Base-by-base conservation (phyloP, 2,329 filamentous ascomycete species). In the Lachnum nothofagi region DNA sequence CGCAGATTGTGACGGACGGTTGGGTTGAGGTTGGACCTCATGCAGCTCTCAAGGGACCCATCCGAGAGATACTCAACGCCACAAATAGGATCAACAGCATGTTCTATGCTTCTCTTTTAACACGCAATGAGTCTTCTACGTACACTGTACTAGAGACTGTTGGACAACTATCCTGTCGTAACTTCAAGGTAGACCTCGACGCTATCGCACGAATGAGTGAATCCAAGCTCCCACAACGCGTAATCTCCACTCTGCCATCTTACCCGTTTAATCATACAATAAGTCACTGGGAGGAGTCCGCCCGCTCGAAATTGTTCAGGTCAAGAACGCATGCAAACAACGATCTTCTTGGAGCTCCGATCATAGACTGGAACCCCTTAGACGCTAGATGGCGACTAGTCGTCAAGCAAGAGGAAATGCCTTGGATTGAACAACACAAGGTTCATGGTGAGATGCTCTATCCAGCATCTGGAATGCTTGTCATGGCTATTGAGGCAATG, bases 371-470 rank as follows among this genome's bases (percentile, higher is more conserved):
- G 25, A 29, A 29, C 25, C 25, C 25, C 6, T 6, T 29, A 12
- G 25, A 29, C 6, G 25, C 25, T 29, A 29, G 25, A 29, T 29
- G 25, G 25, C 25, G 25, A 6, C 6, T 6, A 6, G 12, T 29
- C 6, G 6, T 29, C 12, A 6, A 12, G 6, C 25, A 6, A 12
- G 12, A 12, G 6, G 25, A 29, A 12, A 29, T 29, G 25, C 25
- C 25, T 29, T 29, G 25, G 25, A 29, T 29, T 20, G 38, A 1
- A 29, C 57, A 5, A 48, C 54, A 1, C 52, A 65, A 29, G 39
- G 53, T 1, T 55, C 57, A 9, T 67, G 64, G 65, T 16, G 67
- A 46, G 2, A 47, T 60, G 12, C 46, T 66, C 1, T 66, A 61
- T 40, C 65, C 65, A 2, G 55, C 27, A 6, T 60, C 63, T 6